phyloP scores from a whole-genome alignment of 768 basidiomycete species.

The Pulveroboletus sp. region DNA sequence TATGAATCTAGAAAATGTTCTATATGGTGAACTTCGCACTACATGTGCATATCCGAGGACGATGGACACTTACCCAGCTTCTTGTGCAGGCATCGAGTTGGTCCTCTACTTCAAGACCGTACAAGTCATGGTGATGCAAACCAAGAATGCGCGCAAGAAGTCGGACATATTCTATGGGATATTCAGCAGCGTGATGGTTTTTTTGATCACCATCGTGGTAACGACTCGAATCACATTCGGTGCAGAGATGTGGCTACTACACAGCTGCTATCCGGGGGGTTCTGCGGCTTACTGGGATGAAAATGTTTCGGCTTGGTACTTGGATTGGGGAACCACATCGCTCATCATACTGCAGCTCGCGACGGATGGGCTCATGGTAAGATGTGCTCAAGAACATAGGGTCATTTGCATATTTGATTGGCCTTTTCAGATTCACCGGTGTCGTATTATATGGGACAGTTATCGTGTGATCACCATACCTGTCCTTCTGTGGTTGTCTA shows the following conservation, averaged over 20 bases:
- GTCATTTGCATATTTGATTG: constrained; percentile 1
- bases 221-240: constrained; percentile 20
- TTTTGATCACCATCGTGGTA: constrained; percentile 31
- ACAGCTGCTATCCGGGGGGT: constrained; percentile 34
- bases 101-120: constrained; percentile 26
- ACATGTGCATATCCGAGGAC: neutral
- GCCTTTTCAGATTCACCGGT: constrained; percentile 37
- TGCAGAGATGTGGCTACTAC: constrained; percentile 35
- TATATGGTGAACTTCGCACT: constrained; percentile 20
- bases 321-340: constrained; percentile 23
- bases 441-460: constrained; percentile 33
- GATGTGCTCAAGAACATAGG: neutral
- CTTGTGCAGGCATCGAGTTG: constrained; percentile 19
- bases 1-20: constrained; percentile 14
- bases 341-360: constrained; percentile 32
- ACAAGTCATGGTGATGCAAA: constrained; percentile 1
- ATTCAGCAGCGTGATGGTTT: constrained; percentile 26
- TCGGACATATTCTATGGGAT: constrained; percentile 18
- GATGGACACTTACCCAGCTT: neutral
- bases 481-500: constrained; percentile 19
- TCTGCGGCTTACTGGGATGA: constrained; percentile 28
- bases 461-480: constrained; percentile 12
- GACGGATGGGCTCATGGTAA: constrained; percentile 31
- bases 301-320: constrained; percentile 26
- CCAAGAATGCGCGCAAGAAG: constrained; percentile 1